Evolutionary conservation across 345 rosid genomes (phyloP).

Genomic region (Erysimum cheiranthoides): DNA sequence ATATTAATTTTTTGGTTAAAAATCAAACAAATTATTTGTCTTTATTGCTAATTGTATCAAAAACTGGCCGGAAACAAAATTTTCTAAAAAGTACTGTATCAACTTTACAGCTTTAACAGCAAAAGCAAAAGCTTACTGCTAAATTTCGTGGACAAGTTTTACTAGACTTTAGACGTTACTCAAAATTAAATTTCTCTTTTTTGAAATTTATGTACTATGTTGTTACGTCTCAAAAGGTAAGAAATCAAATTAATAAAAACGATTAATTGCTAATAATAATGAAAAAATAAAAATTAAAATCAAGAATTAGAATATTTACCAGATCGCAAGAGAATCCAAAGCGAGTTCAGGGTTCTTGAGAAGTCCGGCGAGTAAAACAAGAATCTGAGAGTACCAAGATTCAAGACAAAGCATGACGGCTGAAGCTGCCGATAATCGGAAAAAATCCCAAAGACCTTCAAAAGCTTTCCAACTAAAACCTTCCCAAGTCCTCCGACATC

Average conservation of each 20-base stretch:
- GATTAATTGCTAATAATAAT: no score
- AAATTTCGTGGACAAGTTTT: not conserved
- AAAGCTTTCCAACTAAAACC: constrained; percentile 66
- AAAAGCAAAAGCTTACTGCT: not conserved
- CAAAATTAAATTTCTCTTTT: not conserved
- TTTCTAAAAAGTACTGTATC: not conserved
- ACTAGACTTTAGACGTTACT: not conserved
- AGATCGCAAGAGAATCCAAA: constrained; percentile 63
- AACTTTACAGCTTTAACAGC: not conserved
- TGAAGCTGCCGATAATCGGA: constrained; percentile 61
- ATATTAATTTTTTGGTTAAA: not conserved
- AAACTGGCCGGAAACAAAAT: not conserved
- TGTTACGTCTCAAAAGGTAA: not conserved
- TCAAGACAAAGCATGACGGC: constrained; percentile 73
- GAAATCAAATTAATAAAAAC: not conserved
- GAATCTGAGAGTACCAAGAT: constrained; percentile 66
- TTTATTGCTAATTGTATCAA: not conserved
- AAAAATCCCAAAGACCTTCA: constrained; percentile 59
- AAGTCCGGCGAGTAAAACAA: constrained; percentile 67
- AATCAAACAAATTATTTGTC: not conserved
- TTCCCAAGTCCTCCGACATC: constrained; percentile 58
- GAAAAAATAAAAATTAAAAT: not conserved
- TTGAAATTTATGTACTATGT: not conserved
- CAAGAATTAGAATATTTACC: constrained; percentile 44
- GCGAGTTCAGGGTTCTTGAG: constrained; percentile 64